Base-by-base conservation (phyloP, 257 asterid genomes). In the Solanum microdontum region DNA sequence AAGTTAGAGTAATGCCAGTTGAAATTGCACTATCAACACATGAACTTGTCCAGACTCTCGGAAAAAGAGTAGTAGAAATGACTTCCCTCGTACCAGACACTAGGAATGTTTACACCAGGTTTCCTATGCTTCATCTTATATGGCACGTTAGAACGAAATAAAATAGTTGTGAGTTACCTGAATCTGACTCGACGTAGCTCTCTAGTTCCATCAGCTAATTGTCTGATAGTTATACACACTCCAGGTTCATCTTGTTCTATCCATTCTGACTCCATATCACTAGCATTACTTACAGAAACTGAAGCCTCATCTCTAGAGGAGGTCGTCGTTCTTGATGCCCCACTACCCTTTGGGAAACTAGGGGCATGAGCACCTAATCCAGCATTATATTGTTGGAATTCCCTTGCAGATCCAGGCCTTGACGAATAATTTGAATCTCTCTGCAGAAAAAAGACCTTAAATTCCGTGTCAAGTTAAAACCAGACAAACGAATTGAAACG, bases 211-310 rank as follows among this genome's bases (percentile, higher is more conserved):
- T 93, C 98, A 70, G 90, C 94, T 69, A 94, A 94, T 82, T 94
- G 98, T 85, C 99, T 94, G 93, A 97, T 93, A 85, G 99, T 97
- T 76, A 97, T 95, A 79, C 92, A 94, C 21, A 97, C 98, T 6
- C 99, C 99, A 1, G 98, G 98, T 87, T 94, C 98, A 43, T 97
- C 99, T 91, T 95, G 93, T 87, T 95, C 99, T 7, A 94, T 89
- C 99, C 98, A 97, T 76, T 97, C 98, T 2, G 98, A 92, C 82
- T 95, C 99, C 8, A 94, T 88, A 24, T 95, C 99, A 91, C 98
- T 95, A 64, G 98, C 98, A 90, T 95, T 97, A 93, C 99, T 97
- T 33, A 95, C 82, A 48, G 99, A 97, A 83, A 92, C 90, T 1
- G 98, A 95, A 34, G 94, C 96, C 88, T 94, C 98, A 13, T 95